Base-by-base conservation (phyloP, 2,329 filamentous ascomycete genomes). In the Calonectria leucothoes region DNA sequence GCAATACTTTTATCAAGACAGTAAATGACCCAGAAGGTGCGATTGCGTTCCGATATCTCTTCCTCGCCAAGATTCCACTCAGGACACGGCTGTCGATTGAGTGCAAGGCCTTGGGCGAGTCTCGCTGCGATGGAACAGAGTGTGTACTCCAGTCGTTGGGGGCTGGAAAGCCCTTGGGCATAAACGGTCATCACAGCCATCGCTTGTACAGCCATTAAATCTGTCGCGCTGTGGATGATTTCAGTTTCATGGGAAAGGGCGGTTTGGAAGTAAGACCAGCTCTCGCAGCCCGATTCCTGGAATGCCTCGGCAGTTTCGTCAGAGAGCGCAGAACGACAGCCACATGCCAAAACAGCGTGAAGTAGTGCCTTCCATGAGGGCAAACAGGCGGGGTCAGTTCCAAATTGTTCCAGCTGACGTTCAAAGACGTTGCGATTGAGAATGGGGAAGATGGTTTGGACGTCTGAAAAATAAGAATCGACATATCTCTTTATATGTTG, bases 21-120 rank as follows among this genome's bases (percentile, higher is more conserved):
- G 23, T 72, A 72, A 2, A 72, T 37, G 23, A 68, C 64, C 70
- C 70, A 72, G 37, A 72, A 72, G n/a, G n/a, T n/a, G n/a, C n/a
- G n/a, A n/a, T n/a, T n/a, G n/a, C n/a, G n/a, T n/a, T n/a, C n/a
- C n/a, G n/a, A n/a, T n/a, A n/a, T n/a, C n/a, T n/a, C n/a, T n/a
- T n/a, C n/a, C n/a, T n/a, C n/a, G n/a, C n/a, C n/a, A n/a, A n/a
- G n/a, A n/a, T n/a, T n/a, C n/a, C n/a, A n/a, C n/a, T n/a, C n/a
- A n/a, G n/a, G n/a, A n/a, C n/a, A n/a, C n/a, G n/a, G n/a, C n/a
- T n/a, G 17, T 11, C 15, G 67, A 17, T 70, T 4, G 12, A 70
- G 67, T 6, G n/a, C 67, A 2, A 70, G 23, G 20, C 67, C 42
- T 33, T 70, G 67, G 8, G 67, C 57, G 1, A 70, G 42, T 2